A percentile compares a stretch with the other conserved stretches of the same genome.
Evolutionary conservation across 78 protist species (phyloP).

Genomic region (Tieghemostelium lacteum): DNA sequence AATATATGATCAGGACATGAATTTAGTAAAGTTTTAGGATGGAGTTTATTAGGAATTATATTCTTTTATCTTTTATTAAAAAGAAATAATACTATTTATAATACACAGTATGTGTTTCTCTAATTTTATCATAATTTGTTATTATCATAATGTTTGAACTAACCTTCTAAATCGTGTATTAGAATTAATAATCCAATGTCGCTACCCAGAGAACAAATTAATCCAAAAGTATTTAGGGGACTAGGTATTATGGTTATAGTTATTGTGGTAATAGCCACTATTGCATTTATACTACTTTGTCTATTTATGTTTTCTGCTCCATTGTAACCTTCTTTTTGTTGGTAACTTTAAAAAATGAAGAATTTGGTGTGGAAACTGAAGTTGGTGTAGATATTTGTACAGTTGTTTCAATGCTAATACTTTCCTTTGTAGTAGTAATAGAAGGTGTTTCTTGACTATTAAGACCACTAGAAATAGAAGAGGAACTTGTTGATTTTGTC

Average conservation of each 20-base stretch:
- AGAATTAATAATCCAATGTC: slow-evolving; percentile 42
- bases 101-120: slow-evolving; percentile 14
- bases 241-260: slow-evolving; percentile 16
- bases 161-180: too few relatives aligned
- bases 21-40: neutral
- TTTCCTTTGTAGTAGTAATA: too few relatives aligned
- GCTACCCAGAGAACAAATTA: slow-evolving; percentile 45
- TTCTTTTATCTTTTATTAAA: slow-evolving; percentile 23
- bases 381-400: too few relatives aligned
- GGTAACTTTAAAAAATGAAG: neutral
- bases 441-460: too few relatives aligned
- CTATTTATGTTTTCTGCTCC: slow-evolving; percentile 50
- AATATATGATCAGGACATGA: neutral
- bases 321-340: neutral
- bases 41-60: slow-evolving; percentile 7
- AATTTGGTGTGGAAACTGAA: too few relatives aligned
- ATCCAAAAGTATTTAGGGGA: slow-evolving; percentile 52
- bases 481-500: too few relatives aligned
- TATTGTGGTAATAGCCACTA: slow-evolving; percentile 13
- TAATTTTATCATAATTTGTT: neutral
- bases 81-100: slow-evolving; percentile 16
- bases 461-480: too few relatives aligned
- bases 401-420: too few relatives aligned
- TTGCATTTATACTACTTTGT: slow-evolving; percentile 14
- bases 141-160: too few relatives aligned